Conservation (phyloP, 139 green algal genomes). For the Micromonas commoda region DNA sequence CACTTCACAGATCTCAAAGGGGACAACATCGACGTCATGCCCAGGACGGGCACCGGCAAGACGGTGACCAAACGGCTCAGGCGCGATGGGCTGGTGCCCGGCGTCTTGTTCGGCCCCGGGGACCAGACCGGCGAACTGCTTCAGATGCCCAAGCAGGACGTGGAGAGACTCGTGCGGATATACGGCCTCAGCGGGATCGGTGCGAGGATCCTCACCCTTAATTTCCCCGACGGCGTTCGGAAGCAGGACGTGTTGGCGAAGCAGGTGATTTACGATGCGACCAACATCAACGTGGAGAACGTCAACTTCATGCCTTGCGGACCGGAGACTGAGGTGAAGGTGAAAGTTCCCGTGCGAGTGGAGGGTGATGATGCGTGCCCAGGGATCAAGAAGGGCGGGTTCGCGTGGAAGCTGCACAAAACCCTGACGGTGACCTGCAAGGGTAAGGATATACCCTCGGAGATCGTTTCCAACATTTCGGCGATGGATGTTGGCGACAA, state of each 20-base stretch:
- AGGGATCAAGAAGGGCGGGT: background rate
- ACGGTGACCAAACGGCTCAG: no score
- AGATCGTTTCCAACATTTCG: background rate
- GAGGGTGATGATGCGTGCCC: conserved; percentile 1
- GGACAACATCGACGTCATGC: no score
- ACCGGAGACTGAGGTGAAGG: conserved; percentile 5
- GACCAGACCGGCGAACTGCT: background rate
- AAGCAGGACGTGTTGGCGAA: background rate
- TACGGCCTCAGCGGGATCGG: background rate
- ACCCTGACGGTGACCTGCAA: background rate
- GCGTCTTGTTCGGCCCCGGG: background rate
- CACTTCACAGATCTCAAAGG: no score
- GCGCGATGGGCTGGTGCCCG: background rate
- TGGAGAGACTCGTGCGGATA: background rate
- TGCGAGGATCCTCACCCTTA: background rate
- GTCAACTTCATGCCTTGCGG: background rate
- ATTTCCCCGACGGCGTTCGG: background rate
- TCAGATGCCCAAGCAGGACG: background rate
- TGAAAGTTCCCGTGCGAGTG: background rate
- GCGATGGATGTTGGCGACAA: background rate
- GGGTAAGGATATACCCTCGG: background rate
- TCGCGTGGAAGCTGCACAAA: background rate
- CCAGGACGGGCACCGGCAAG: no score
- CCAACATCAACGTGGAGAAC: background rate
- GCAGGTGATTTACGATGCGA: background rate